Conservation (phyloP, 2,329 filamentous ascomycete genomes). For the Paecilomyces sp. region DNA sequence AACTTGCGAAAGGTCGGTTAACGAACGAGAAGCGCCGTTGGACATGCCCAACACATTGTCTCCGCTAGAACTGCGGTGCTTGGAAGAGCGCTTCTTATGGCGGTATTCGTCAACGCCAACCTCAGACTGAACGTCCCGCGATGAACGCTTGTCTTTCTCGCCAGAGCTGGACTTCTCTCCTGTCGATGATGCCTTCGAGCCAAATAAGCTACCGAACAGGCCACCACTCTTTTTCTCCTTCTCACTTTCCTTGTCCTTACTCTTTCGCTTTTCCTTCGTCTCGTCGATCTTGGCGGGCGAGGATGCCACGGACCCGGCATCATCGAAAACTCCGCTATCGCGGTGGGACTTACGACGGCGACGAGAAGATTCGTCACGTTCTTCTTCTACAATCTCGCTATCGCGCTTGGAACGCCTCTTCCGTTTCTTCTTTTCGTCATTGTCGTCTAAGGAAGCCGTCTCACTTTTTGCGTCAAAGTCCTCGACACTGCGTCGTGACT, state of each 20-base stretch:
- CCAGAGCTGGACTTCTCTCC: not conserved
- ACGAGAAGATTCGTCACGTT: not conserved
- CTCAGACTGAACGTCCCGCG: constrained; percentile 30
- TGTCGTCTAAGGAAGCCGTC: constrained; percentile 14
- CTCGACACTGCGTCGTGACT: constrained; percentile 12
- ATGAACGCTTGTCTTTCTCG: constrained; percentile 4
- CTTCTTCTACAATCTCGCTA: not conserved
- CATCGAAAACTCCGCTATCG: constrained; percentile 24
- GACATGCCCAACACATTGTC: constrained; percentile 31
- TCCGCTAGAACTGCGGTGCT: constrained; percentile 29
- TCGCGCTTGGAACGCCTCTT: constrained; percentile 15
- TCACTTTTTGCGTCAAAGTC: constrained; percentile 14
- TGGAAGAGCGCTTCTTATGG: constrained; percentile 37
- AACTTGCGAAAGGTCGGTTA: constrained; percentile 41
- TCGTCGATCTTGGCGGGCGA: constrained; percentile 25
- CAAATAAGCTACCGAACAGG: constrained; percentile 32
- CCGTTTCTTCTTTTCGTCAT: constrained; percentile 16
- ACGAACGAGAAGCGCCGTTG: constrained; percentile 41
- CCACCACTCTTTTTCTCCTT: constrained; percentile 25
- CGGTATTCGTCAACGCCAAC: constrained; percentile 30
- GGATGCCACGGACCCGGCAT: constrained; percentile 27
- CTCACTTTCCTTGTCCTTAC: constrained; percentile 18
- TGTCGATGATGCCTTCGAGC: constrained; percentile 13
- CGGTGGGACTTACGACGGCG: not conserved
- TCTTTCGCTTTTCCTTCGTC: constrained; percentile 21